These are phyloP conservation scores for Beauveria medogensis DNA, from an alignment of 2,329 filamentous ascomycete species.

Conservation along the genomic window DNA sequence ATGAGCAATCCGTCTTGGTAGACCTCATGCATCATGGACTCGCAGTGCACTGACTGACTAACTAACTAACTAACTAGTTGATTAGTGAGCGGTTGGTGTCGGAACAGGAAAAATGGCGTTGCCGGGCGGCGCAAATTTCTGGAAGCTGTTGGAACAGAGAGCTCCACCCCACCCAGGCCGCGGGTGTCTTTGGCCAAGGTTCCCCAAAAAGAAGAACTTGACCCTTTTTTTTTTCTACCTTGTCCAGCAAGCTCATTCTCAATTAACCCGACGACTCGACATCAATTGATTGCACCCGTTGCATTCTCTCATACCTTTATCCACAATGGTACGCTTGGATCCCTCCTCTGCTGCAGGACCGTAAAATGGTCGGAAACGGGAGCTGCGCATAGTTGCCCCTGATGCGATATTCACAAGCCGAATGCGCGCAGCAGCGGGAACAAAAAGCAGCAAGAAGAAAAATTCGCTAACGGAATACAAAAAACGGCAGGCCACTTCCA, in stretches of 20 bases:
- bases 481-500: constrained; percentile 51
- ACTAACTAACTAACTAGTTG: not conserved
- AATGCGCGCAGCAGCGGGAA: not conserved
- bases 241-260: not conserved
- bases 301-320: not conserved
- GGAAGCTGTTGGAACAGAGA: constrained; percentile 16
- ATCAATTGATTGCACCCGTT: not conserved
- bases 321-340: constrained; percentile 15
- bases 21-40: not conserved
- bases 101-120: constrained; percentile 12
- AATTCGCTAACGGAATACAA: not conserved
- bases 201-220: not conserved
- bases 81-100: not conserved
- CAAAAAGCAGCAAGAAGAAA: not conserved
- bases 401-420: too few relatives aligned
- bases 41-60: not conserved
- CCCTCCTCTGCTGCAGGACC: not conserved
- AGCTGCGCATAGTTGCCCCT: not conserved
- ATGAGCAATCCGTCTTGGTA: not conserved
- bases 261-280: constrained; percentile 12
- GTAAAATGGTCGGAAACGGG: not conserved
- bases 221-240: constrained; percentile 5
- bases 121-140: constrained; percentile 13
- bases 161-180: constrained; percentile 2
- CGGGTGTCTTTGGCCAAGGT: not conserved